A percentile compares a stretch with the other conserved stretches of the same genome.
Evolutionary conservation across 202 grass and related monocot species (phyloP).

Genomic region (Setaria italica): DNA sequence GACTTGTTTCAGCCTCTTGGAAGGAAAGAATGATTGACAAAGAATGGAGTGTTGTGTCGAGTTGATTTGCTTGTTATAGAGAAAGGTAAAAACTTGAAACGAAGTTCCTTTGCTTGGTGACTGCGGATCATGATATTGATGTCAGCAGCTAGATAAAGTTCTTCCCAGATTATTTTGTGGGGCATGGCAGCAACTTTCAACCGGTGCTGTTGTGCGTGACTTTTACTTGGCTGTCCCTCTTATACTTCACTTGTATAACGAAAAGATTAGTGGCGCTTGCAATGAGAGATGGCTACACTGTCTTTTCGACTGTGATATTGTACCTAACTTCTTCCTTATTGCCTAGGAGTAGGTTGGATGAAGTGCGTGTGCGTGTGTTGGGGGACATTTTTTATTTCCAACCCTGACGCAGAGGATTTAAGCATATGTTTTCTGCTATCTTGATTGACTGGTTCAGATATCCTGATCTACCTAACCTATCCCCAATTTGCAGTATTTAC

Average conservation of each 20-base stretch:
- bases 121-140: not conserved
- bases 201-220: not conserved
- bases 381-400: not conserved
- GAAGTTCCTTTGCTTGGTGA: not conserved
- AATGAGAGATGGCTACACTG: not conserved
- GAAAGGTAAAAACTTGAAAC: not conserved
- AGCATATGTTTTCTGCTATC: no score
- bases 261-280: not conserved
- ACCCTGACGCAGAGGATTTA: not conserved
- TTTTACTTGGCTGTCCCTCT: not conserved
- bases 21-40: conserved; percentile 5
- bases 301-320: not conserved
- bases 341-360: not conserved
- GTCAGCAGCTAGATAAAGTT: not conserved
- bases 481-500: not conserved
- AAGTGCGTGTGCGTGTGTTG: no score
- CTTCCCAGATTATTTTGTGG: not conserved
- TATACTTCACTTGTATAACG: not conserved
- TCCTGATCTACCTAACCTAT: not conserved
- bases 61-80: not conserved
- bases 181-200: not conserved
- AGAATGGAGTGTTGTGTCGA: not conserved
- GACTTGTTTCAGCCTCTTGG: not conserved
- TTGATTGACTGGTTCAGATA: not conserved
- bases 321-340: not conserved